These are phyloP conservation scores for Silybum marianum DNA, from an alignment of 129 eudicot genomes.

Conservation along the genomic window DNA sequence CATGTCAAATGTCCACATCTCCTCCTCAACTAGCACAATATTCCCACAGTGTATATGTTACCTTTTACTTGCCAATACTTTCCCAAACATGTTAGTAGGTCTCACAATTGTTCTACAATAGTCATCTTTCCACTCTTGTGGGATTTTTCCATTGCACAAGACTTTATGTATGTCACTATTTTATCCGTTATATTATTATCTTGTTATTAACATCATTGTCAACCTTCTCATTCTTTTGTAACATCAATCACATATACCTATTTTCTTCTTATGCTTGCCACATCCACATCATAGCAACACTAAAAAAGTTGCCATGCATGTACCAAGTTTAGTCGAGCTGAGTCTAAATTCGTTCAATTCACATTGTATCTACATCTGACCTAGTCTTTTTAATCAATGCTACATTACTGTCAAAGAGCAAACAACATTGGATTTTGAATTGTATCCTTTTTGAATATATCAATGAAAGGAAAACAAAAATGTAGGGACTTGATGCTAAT, in stretches of 20 bases:
- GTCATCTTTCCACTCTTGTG: not conserved
- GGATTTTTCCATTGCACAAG: not conserved
- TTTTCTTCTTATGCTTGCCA: not conserved
- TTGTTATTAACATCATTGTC: not conserved
- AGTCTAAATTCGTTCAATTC: not conserved
- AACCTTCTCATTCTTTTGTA: not conserved
- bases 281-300: not conserved
- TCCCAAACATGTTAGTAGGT: not conserved
- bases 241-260: not conserved
- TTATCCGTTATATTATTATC: not conserved
- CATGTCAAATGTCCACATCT: not conserved
- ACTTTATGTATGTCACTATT: not conserved
- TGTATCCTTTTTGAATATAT: not conserved
- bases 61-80: not conserved
- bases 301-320: not conserved
- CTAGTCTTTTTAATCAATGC: not conserved
- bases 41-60: not conserved
- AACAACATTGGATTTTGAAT: not conserved
- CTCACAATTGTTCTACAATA: not conserved
- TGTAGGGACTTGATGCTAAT: not conserved
- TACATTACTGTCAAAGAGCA: not conserved
- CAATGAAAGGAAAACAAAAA: slow-evolving; percentile 1
- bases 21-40: not conserved
- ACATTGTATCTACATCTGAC: not conserved
- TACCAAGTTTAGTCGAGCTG: not conserved